These are phyloP conservation scores for Miamiensis avidus DNA, from an alignment of 169 alveolate species.

Conservation along the genomic window DNA sequence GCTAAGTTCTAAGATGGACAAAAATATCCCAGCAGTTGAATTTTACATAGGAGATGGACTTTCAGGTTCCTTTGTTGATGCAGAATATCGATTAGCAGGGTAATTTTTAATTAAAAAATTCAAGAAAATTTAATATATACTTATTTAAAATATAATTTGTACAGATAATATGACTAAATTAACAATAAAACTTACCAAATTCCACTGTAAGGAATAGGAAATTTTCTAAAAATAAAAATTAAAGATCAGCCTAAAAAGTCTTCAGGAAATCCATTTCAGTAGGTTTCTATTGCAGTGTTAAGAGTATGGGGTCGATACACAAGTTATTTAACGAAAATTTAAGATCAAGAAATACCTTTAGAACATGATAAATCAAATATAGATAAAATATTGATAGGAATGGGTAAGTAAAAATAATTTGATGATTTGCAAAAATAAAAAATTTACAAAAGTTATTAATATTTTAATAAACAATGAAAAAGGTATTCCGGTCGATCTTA, in stretches of 20 bases:
- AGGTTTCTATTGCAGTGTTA: conserved; percentile 69
- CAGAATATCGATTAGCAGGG: conserved; percentile 72
- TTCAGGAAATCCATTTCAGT: conserved; percentile 76
- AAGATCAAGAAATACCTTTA: conserved; percentile 58
- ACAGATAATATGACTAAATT: conserved; percentile 41
- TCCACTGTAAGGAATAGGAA: conserved; percentile 75
- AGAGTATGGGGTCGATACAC: conserved; percentile 81
- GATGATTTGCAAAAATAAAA: too few species aligned
- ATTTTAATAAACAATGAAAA: too few species aligned
- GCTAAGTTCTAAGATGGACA: conserved; percentile 67
- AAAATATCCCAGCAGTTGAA: conserved; percentile 77
- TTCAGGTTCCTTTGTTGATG: conserved; percentile 79
- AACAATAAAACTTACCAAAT: conserved; percentile 51
- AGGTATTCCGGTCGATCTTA: conserved; percentile 72
- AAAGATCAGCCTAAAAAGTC: conserved; percentile 64
- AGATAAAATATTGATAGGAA: conserved; percentile 76
- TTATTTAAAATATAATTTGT: neutral
- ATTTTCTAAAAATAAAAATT: conserved; percentile 68
- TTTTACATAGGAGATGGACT: conserved; percentile 86
- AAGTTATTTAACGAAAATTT: conserved; percentile 60
- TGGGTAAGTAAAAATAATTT: conserved; percentile 71
- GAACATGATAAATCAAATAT: conserved; percentile 65
- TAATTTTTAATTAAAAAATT: neutral
- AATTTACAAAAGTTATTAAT: too few species aligned
- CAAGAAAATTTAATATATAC: neutral